Conservation (phyloP, 495 filamentous ascomycete genomes). For the Trichoderma asperelloides region DNA sequence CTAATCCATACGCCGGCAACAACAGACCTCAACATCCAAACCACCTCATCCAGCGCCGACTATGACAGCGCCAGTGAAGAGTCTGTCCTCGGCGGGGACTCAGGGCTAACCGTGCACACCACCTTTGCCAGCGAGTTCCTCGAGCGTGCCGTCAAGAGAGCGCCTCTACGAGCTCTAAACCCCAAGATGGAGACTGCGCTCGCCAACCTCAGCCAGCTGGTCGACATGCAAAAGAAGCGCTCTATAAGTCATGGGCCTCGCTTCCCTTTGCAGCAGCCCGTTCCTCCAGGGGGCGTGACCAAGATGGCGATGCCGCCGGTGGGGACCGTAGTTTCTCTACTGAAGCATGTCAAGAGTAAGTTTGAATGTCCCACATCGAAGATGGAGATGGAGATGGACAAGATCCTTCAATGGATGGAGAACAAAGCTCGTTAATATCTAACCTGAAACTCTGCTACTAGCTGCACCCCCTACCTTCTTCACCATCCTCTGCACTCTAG, state of each 20-base stretch:
- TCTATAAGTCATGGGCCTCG: conserved; percentile 32
- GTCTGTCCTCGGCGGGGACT: conserved; percentile 50
- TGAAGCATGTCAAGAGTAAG: conserved; percentile 39
- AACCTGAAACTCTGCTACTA: conserved; percentile 10
- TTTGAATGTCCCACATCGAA: background rate
- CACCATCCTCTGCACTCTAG: conserved; percentile 29
- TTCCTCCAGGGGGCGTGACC: conserved; percentile 31
- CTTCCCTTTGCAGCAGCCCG: conserved; percentile 32
- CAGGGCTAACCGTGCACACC: conserved; percentile 53
- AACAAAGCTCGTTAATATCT: background rate
- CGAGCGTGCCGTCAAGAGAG: conserved; percentile 48
- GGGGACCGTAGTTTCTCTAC: conserved; percentile 37
- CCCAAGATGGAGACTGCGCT: conserved; percentile 49
- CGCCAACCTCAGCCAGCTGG: conserved; percentile 48
- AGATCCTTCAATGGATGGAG: too few relatives aligned
- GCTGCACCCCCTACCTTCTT: conserved; percentile 31
- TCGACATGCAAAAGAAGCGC: conserved; percentile 37
- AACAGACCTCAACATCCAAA: background rate
- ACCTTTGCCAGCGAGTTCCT: conserved; percentile 55
- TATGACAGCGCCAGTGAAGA: conserved; percentile 20
- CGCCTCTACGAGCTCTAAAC: conserved; percentile 35
- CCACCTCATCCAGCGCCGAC: conserved; percentile 8
- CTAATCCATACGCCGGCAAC: background rate
- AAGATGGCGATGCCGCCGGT: conserved; percentile 50
- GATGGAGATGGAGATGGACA: too few relatives aligned